phyloP scores from a whole-genome alignment of 345 rosid species.

The Lepidium sativum region DNA sequence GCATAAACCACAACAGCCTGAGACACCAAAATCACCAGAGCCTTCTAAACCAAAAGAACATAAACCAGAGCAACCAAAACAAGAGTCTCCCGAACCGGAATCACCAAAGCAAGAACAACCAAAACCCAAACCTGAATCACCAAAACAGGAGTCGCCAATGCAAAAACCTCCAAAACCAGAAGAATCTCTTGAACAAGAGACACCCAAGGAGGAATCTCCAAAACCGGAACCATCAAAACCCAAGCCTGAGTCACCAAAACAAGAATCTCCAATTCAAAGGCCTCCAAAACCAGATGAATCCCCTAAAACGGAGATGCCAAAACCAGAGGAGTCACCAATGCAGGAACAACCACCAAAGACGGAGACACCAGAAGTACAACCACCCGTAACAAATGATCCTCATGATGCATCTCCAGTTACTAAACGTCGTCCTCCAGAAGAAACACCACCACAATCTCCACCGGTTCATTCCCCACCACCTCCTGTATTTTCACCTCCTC shows the following conservation, averaged over 20 bases:
- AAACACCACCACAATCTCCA: no score
- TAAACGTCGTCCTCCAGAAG: slow-evolving; percentile 22
- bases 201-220: no score
- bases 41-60: slow-evolving; percentile 12
- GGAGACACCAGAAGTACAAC: slow-evolving; percentile 10
- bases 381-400: slow-evolving; percentile 22
- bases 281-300: background rate
- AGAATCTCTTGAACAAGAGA: no score
- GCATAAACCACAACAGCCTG: background rate
- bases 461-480: slow-evolving; percentile 3
- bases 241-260: slow-evolving; percentile 7
- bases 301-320: background rate
- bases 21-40: slow-evolving; percentile 20
- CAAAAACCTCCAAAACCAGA: no score
- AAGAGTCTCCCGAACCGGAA: slow-evolving; percentile 6
- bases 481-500: background rate
- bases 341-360: slow-evolving; percentile 18
- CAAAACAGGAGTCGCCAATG: no score
- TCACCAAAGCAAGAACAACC: background rate
- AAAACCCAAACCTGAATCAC: no score
- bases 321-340: slow-evolving; percentile 8
- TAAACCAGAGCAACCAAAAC: slow-evolving; percentile 3
- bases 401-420: slow-evolving; percentile 13
- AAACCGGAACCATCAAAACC: no score
- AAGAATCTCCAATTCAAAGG: slow-evolving; percentile 5